Evolutionary conservation across 148 eudicot genomes (phyloP).

Genomic region (Vaccinium corymbosum): DNA sequence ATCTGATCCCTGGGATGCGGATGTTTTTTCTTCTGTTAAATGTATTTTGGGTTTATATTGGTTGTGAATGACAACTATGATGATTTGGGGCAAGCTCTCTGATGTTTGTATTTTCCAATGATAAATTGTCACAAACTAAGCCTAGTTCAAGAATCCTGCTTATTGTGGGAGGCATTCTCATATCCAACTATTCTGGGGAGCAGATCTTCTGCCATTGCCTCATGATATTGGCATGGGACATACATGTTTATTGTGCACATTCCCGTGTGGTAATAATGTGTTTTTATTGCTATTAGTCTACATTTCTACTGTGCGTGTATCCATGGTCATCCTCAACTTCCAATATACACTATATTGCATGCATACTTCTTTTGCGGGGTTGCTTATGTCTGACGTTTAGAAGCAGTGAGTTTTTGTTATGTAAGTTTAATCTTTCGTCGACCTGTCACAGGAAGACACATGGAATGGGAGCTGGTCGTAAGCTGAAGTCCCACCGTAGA

Average conservation of each 20-base stretch:
- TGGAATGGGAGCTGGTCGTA: constrained; percentile 41
- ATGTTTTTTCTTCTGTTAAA: neutral
- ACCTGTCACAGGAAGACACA: constrained; percentile 31
- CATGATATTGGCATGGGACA: neutral
- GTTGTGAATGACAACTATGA: neutral
- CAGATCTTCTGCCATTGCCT: constrained; percentile 3
- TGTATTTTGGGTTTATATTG: neutral
- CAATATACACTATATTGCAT: neutral
- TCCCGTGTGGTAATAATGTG: neutral
- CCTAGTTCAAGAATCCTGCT: neutral
- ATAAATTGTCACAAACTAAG: neutral
- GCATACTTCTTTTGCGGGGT: neutral
- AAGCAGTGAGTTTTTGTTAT: too few species aligned
- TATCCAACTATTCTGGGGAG: neutral
- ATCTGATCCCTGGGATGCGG: neutral
- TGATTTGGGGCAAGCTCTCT: neutral
- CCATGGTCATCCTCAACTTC: neutral
- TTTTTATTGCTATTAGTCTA: neutral
- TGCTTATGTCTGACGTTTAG: neutral
- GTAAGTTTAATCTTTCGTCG: neutral
- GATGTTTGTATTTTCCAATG: constrained; percentile 5
- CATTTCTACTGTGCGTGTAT: neutral
- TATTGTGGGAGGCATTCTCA: neutral
- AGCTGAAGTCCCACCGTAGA: constrained; percentile 37
- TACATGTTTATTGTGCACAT: neutral